Percentiles rank a stretch among this genome's conserved stretches.
phyloP scores from a whole-genome alignment of 2,329 filamentous ascomycete genomes.

The Emmonsiellopsis sp. region DNA sequence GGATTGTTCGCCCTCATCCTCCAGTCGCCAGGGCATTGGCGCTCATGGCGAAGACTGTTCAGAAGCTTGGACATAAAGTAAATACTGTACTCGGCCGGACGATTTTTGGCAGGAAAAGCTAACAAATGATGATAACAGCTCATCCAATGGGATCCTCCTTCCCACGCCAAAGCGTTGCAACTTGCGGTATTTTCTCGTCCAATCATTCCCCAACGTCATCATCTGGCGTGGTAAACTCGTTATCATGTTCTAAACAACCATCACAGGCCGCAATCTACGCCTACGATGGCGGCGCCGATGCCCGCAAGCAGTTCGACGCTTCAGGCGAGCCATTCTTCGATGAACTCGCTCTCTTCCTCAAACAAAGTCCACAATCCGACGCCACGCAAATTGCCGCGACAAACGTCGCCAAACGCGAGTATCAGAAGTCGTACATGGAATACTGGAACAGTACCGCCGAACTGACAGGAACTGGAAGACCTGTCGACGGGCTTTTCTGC shows the following conservation, averaged over 20 bases:
- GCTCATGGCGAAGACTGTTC: conserved; percentile 41
- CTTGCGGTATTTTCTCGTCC: conserved; percentile 29
- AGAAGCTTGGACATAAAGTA: conserved; percentile 44
- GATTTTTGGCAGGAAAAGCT: not conserved
- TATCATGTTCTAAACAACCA: not conserved
- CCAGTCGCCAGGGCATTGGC: conserved; percentile 49
- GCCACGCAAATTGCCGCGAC: conserved; percentile 37
- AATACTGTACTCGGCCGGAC: not conserved
- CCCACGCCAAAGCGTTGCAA: conserved; percentile 33
- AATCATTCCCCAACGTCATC: not conserved
- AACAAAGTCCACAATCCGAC: conserved; percentile 27
- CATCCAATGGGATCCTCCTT: conserved; percentile 51
- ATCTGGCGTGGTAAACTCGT: not conserved
- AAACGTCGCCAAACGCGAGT: conserved; percentile 47
- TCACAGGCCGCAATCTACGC: conserved; percentile 16
- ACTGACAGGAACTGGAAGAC: conserved; percentile 40
- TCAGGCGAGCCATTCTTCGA: conserved; percentile 47
- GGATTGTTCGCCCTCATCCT: conserved; percentile 44
- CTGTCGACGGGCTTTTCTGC: conserved; percentile 45
- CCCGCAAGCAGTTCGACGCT: conserved; percentile 42
- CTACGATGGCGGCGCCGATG: conserved; percentile 43
- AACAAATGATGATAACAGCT: conserved; percentile 20
- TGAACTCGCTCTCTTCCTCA: conserved; percentile 32
- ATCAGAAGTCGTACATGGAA: conserved; percentile 52
- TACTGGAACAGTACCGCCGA: conserved; percentile 52